These are phyloP conservation scores for Botrytis sinoallii DNA, from an alignment of 2,329 filamentous ascomycete species.

Conservation along the genomic window DNA sequence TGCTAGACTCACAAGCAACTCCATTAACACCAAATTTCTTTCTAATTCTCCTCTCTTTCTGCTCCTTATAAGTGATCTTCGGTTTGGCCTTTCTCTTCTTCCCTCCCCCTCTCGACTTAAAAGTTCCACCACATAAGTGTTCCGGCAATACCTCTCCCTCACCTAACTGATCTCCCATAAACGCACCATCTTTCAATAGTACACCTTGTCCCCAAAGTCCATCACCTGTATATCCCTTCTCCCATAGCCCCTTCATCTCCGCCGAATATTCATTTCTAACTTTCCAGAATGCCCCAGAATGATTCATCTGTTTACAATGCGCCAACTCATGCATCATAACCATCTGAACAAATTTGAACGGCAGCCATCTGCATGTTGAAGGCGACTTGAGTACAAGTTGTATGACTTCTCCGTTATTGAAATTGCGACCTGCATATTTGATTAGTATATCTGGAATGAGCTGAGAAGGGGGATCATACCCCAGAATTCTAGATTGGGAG, in stretches of 20 bases:
- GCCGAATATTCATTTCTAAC: conserved; percentile 70
- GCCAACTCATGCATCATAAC: conserved; percentile 89
- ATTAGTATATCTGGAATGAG: neutral
- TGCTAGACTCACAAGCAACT: conserved; percentile 19
- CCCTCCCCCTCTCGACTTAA: conserved; percentile 52
- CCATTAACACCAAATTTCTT: conserved; percentile 55
- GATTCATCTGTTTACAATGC: conserved; percentile 91
- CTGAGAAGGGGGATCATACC: conserved; percentile 22
- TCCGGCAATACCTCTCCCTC: conserved; percentile 60
- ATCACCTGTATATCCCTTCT: conserved; percentile 69
- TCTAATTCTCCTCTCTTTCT: conserved; percentile 52
- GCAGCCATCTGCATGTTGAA: conserved; percentile 66
- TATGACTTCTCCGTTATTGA: conserved; percentile 84
- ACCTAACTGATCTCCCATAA: conserved; percentile 51
- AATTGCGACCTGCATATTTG: conserved; percentile 68
- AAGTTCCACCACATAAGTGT: conserved; percentile 80
- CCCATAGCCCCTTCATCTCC: conserved; percentile 70
- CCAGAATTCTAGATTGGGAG: conserved; percentile 75
- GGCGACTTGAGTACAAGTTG: conserved; percentile 76
- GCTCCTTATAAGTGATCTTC: conserved; percentile 39
- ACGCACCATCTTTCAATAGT: conserved; percentile 58
- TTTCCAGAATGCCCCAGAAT: conserved; percentile 76
- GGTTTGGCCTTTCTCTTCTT: conserved; percentile 51
- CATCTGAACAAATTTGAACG: conserved; percentile 83
- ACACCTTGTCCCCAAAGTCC: conserved; percentile 78